Evolutionary conservation across 495 filamentous ascomycete genomes (phyloP).

Genomic region (Lichina pygmaea): DNA sequence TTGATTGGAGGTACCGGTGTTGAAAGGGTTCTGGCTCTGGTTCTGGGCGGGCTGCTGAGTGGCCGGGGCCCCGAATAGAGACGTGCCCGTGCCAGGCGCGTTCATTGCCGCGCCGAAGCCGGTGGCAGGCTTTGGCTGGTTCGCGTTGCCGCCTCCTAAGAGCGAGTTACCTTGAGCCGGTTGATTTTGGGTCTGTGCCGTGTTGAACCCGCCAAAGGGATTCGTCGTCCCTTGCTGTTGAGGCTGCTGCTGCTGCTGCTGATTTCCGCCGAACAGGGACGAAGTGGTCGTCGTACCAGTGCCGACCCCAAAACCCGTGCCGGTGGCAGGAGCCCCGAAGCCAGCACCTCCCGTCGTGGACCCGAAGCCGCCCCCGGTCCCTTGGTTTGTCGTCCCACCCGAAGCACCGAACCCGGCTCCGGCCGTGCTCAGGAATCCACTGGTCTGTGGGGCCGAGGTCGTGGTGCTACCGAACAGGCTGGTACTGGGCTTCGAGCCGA

Average conservation of each 20-base stretch:
- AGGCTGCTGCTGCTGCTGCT: constrained; percentile 9
- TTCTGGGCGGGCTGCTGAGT: constrained; percentile 8
- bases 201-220: constrained; percentile 1
- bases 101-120: constrained; percentile 12
- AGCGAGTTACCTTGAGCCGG: constrained; percentile 1
- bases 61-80: constrained; percentile 20
- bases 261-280: constrained; percentile 2
- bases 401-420: constrained; percentile 1
- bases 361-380: constrained; percentile 4
- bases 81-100: constrained; percentile 12
- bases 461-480: constrained; percentile 2
- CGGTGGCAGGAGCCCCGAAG: constrained; percentile 14
- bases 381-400: background rate
- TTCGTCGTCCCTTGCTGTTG: constrained; percentile 7
- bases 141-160: constrained; percentile 5
- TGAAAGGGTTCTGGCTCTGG: constrained; percentile 5
- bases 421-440: constrained; percentile 2
- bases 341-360: background rate
- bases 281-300: constrained; percentile 1
- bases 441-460: background rate
- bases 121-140: constrained; percentile 10
- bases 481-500: constrained; percentile 14
- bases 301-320: constrained; percentile 18
- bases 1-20: constrained; percentile 4
- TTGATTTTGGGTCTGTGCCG: background rate